Base-by-base conservation (phyloP, 148 eudicot species). In the Vaccinium macrocarpon region DNA sequence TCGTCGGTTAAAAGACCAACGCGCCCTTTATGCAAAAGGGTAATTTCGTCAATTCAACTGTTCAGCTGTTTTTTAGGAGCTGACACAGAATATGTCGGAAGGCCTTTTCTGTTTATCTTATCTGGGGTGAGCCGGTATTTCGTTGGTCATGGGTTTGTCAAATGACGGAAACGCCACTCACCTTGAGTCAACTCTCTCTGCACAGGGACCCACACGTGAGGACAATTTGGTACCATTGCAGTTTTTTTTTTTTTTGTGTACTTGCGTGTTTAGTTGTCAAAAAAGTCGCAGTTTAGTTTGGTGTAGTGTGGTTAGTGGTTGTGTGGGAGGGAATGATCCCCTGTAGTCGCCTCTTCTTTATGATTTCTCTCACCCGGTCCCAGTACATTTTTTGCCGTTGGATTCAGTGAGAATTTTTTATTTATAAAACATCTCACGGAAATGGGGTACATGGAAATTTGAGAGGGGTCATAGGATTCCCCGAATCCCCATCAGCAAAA, bases 261-360 rank as follows among this genome's bases (percentile, higher is more conserved):
- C 12, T 23, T 68, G 84, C 79, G 66, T 82, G 84, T 56, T 55
- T 42, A 8, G 27, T 48, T 76, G 77, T 64, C 78, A 70, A 46
- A 48, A 46, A 76, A 59, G 85, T 38, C 76, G 66, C 64, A 53
- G 57, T 19, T 10, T 35, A 52, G 82, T 84, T 78, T 77, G 82
- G 73, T 78, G 76, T 16, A 78, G 64, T 64, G 76, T 77, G 9
- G 81, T 57, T 62, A 76, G 81, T 83, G 75, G 85, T 75, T 74
- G 72, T 21, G 50, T 13, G 2, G 2, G 1, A 19, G 74, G 53
- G 6, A 83, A 42, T 16, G 46, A 70, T 83, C 76, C 53, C 27
- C 25, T 46, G 72, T 48, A 53, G 56, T 18, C 72, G 73, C 23
- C 13, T 15, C 70, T 19, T 19, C 23, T 42, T 23, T 14, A 21